Conservation (phyloP, 805 yeast genomes). For the Metschnikowia santaceciliae region DNA sequence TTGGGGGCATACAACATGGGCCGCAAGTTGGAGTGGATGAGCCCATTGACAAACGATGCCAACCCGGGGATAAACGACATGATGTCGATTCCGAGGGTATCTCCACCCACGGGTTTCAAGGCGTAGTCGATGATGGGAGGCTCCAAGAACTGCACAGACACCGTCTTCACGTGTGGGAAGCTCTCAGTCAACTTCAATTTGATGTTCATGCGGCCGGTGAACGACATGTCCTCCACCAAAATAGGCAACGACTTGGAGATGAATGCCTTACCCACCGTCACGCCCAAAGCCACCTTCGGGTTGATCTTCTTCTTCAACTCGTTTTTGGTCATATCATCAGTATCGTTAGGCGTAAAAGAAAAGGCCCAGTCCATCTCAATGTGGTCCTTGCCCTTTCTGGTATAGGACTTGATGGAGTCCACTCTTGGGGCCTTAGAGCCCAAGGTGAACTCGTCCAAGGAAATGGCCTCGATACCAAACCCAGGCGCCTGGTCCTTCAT, state of each 20-base stretch:
- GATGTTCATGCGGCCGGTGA: conserved; percentile 64
- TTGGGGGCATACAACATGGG: conserved; percentile 84
- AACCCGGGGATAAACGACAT: conserved; percentile 84
- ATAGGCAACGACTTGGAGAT: conserved; percentile 75
- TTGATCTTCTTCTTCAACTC: conserved; percentile 67
- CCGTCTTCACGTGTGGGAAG: conserved; percentile 76
- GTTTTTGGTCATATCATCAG: conserved; percentile 76
- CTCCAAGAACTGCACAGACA: conserved; percentile 68
- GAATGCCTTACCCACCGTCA: conserved; percentile 76
- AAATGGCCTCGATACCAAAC: conserved; percentile 70
- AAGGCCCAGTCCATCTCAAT: conserved; percentile 85
- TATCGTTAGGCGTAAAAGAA: conserved; percentile 76
- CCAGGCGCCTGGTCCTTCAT: conserved; percentile 76
- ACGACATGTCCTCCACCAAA: conserved; percentile 75
- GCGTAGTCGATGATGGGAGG: conserved; percentile 77
- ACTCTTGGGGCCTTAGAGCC: conserved; percentile 80
- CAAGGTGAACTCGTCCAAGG: conserved; percentile 72
- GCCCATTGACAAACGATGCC: conserved; percentile 62
- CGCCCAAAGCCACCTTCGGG: conserved; percentile 79
- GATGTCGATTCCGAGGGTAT: conserved; percentile 78
- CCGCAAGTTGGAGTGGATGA: conserved; percentile 65
- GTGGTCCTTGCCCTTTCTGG: conserved; percentile 60
- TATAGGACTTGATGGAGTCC: conserved; percentile 66
- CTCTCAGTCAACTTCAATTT: conserved; percentile 56
- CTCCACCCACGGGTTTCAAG: conserved; percentile 85